These are phyloP conservation scores for Suillus subluteus DNA, from an alignment of 768 basidiomycete species.

Conservation along the genomic window DNA sequence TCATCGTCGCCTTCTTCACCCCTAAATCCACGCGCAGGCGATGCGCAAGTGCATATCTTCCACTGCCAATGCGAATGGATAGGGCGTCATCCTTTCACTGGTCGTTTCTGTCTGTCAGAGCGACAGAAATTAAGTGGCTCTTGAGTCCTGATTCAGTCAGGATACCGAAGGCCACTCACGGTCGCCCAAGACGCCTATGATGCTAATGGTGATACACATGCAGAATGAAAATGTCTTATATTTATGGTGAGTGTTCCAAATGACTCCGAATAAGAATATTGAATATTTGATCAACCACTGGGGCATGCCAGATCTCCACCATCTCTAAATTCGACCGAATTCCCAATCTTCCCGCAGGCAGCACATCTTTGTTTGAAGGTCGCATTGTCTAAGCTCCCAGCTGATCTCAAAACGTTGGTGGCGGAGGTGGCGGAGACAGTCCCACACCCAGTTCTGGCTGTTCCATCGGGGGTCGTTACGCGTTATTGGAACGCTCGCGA, in stretches of 20 bases:
- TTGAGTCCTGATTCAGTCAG: neutral
- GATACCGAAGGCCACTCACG: neutral
- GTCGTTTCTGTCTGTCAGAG: neutral
- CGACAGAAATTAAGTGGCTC: neutral
- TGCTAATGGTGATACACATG: neutral
- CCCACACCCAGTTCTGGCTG: constrained; percentile 28
- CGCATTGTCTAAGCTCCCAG: constrained; percentile 18
- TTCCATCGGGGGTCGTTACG: neutral
- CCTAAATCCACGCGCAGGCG: neutral
- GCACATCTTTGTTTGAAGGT: constrained; percentile 29
- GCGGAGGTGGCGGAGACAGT: constrained; percentile 18
- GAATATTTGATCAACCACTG: neutral
- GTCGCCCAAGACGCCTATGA: neutral
- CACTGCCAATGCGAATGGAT: neutral
- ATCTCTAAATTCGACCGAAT: neutral
- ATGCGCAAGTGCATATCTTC: neutral
- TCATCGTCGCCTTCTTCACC: neutral
- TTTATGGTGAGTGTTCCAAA: neutral
- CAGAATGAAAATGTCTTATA: neutral
- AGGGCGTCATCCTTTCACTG: neutral
- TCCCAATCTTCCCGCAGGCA: constrained; percentile 25
- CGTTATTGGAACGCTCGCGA: constrained; percentile 14
- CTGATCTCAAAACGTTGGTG: constrained; percentile 19
- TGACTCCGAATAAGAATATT: too few relatives aligned
- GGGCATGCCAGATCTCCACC: neutral